phyloP scores from a whole-genome alignment of 1,284 basidiomycete species.

The Ceratobasidium sp. region DNA sequence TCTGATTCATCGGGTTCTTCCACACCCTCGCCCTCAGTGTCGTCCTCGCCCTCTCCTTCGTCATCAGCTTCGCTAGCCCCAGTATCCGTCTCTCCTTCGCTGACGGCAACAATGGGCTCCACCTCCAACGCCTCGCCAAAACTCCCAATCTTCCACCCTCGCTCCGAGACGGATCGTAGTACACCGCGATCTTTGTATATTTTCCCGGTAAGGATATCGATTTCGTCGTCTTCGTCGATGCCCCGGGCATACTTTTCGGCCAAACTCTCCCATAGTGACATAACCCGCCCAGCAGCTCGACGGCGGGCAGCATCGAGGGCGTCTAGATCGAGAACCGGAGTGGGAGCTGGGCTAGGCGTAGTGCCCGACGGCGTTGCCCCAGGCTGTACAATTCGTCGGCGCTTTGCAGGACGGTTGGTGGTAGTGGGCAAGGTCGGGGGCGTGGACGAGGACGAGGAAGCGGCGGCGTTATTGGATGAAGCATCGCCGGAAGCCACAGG shows the following conservation, averaged over 20 bases:
- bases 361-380: background rate
- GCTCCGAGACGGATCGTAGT: constrained; percentile 30
- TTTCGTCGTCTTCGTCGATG: constrained; percentile 41
- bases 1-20: constrained; percentile 35
- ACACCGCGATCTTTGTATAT: constrained; percentile 40
- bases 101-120: constrained; percentile 9
- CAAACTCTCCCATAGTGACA: constrained; percentile 42
- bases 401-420: constrained; percentile 10
- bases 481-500: background rate
- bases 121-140: constrained; percentile 33
- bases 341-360: constrained; percentile 9
- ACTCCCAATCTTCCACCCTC: constrained; percentile 33
- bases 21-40: constrained; percentile 4
- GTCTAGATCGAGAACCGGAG: constrained; percentile 18
- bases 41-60: constrained; percentile 25
- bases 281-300: constrained; percentile 38
- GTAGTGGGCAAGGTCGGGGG: background rate
- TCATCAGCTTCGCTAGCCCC: constrained; percentile 31
- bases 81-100: constrained; percentile 30
- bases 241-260: constrained; percentile 40
- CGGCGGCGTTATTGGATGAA: background rate
- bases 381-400: constrained; percentile 16
- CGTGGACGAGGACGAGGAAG: background rate
- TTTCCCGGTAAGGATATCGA: constrained; percentile 40
- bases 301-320: constrained; percentile 38